phyloP scores from a whole-genome alignment of 1,284 basidiomycete species.

The Trichosporon faecale region DNA sequence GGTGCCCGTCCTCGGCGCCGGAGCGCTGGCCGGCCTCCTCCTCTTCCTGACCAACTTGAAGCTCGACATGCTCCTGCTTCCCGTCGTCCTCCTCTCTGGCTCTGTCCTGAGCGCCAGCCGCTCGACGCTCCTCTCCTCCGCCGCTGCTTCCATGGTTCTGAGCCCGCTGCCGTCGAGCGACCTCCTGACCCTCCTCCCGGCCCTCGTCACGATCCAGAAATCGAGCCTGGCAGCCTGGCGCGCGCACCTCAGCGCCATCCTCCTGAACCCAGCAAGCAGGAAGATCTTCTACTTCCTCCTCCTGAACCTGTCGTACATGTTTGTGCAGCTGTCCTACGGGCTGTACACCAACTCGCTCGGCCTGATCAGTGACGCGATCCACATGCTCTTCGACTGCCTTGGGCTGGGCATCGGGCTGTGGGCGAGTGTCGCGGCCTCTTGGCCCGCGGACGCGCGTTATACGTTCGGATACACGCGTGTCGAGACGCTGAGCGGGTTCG shows the following conservation, averaged over 20 bases:
- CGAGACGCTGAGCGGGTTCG: slow-evolving; percentile 97
- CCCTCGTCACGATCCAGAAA: background rate
- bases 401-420: slow-evolving; percentile 94
- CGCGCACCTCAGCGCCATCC: slow-evolving; percentile 79
- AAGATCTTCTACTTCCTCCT: slow-evolving; percentile 97
- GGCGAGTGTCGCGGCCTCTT: slow-evolving; percentile 95
- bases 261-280: slow-evolving; percentile 84
- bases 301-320: slow-evolving; percentile 94
- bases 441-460: slow-evolving; percentile 90
- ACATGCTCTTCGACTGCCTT: slow-evolving; percentile 99
- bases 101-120: background rate
- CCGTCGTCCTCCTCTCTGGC: background rate
- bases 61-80: background rate
- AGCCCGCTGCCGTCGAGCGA: background rate
- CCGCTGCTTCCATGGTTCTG: background rate
- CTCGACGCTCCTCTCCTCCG: background rate
- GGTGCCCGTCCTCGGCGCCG: background rate
- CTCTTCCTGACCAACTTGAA: background rate
- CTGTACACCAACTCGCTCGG: slow-evolving; percentile 97
- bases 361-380: slow-evolving; percentile 96
- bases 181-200: slow-evolving; percentile 28
- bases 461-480: slow-evolving; percentile 98
- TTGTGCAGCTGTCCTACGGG: slow-evolving; percentile 90
- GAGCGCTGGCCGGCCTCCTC: background rate
- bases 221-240: slow-evolving; percentile 44